Percentiles rank a stretch among this genome's conserved stretches.
phyloP scores from a whole-genome alignment of 495 filamentous ascomycete genomes.

The Penicillium bialowiezense region DNA sequence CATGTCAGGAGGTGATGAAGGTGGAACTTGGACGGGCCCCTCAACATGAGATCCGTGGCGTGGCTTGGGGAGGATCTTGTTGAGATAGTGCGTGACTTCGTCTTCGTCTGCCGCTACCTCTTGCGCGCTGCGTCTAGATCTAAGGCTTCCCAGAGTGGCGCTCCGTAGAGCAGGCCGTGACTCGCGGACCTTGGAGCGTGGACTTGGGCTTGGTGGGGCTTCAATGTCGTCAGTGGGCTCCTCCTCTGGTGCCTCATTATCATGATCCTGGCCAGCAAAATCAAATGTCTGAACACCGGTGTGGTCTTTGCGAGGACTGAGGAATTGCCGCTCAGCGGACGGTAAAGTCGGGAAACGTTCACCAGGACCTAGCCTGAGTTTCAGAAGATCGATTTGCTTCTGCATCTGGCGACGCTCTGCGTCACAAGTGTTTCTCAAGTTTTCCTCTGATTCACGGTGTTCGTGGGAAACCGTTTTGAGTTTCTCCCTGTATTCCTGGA shows the following conservation, averaged over 20 bases:
- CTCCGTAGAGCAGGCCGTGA: slow-evolving; percentile 17
- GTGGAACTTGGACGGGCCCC: slow-evolving; percentile 16
- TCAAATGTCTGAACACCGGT: slow-evolving; percentile 27
- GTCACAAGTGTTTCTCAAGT: slow-evolving; percentile 29
- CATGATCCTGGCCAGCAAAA: slow-evolving; percentile 18
- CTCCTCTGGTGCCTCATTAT: slow-evolving; percentile 20
- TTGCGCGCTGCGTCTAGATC: slow-evolving; percentile 26
- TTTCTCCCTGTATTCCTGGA: slow-evolving; percentile 44
- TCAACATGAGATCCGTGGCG: slow-evolving; percentile 9
- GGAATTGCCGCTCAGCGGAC: slow-evolving; percentile 21
- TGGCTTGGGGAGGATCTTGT: slow-evolving; percentile 26
- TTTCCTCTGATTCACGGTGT: slow-evolving; percentile 39
- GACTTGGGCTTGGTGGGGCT: slow-evolving; percentile 40
- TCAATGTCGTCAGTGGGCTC: slow-evolving; percentile 39
- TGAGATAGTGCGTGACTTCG: slow-evolving; percentile 28
- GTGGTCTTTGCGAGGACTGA: slow-evolving; percentile 36
- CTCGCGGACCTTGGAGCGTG: slow-evolving; percentile 34
- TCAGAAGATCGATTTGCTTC: slow-evolving; percentile 33
- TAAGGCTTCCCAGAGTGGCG: slow-evolving; percentile 21
- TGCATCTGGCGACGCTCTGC: slow-evolving; percentile 37
- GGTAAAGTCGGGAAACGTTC: slow-evolving; percentile 27
- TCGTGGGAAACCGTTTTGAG: slow-evolving; percentile 35
- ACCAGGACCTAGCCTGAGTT: slow-evolving; percentile 24
- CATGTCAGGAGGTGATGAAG: slow-evolving; percentile 37
- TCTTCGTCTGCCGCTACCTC: slow-evolving; percentile 30